These are phyloP conservation scores for Globisporangium apiculatum DNA, from an alignment of 352 stramenopile species.

Conservation along the genomic window DNA sequence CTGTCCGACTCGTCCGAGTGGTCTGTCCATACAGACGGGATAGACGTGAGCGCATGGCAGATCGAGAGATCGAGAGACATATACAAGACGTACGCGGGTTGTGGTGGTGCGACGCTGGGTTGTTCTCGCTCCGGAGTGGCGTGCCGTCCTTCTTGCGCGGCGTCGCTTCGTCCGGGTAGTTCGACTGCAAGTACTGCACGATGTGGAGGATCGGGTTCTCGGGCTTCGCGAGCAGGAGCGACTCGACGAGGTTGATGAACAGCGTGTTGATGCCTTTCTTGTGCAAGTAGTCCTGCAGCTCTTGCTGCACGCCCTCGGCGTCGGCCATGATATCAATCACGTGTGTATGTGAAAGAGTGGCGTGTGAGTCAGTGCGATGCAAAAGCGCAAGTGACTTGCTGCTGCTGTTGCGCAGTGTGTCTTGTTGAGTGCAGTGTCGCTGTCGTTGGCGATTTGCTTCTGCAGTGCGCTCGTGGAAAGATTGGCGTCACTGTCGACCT, in stretches of 20 bases:
- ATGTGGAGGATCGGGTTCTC: slow-evolving; percentile 88
- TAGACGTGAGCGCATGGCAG: no score
- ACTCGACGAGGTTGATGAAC: slow-evolving; percentile 91
- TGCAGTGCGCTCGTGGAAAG: no score
- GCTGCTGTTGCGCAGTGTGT: neutral
- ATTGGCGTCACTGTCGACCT: no score
- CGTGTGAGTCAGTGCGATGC: neutral
- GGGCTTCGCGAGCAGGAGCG: slow-evolving; percentile 83
- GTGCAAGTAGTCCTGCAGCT: slow-evolving; percentile 89
- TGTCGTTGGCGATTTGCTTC: no score
- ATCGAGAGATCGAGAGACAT: no score
- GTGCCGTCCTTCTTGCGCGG: slow-evolving; percentile 28
- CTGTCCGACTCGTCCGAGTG: slow-evolving; percentile 85
- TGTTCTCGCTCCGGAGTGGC: slow-evolving; percentile 26
- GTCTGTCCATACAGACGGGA: slow-evolving; percentile 21
- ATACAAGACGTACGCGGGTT: slow-evolving; percentile 1
- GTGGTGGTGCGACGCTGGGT: slow-evolving; percentile 35
- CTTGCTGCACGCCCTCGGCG: slow-evolving; percentile 83
- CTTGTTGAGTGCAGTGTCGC: neutral
- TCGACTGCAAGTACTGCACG: slow-evolving; percentile 85
- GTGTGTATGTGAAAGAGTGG: neutral
- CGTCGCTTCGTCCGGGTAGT: slow-evolving; percentile 80
- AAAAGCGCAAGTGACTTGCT: neutral
- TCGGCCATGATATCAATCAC: slow-evolving; percentile 44
- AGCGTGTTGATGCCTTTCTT: slow-evolving; percentile 91